Conservation (phyloP, 2,329 filamentous ascomycete genomes). For the Fusarium neocosmosporiellum region DNA sequence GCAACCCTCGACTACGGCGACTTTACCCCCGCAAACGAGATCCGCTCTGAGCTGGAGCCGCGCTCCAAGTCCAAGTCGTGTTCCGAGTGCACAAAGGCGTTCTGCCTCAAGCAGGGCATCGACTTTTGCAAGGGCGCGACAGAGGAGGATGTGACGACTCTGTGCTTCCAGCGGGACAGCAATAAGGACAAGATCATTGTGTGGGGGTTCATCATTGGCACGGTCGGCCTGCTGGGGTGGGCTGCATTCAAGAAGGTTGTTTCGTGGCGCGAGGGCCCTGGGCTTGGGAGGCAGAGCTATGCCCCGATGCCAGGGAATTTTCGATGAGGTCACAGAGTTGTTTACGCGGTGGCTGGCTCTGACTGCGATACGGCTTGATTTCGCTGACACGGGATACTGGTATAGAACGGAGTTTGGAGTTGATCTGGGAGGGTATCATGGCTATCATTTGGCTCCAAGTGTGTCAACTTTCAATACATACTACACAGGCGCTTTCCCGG, state of each 20-base stretch:
- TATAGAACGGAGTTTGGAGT: slow-evolving; percentile 23
- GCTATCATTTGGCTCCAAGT: slow-evolving; percentile 6
- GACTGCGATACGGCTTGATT: neutral
- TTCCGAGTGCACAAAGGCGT: slow-evolving; percentile 72
- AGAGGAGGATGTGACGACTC: slow-evolving; percentile 70
- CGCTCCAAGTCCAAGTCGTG: slow-evolving; percentile 61
- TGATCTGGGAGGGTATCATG: slow-evolving; percentile 11
- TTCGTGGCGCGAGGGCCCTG: slow-evolving; percentile 52
- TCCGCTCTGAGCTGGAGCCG: slow-evolving; percentile 17
- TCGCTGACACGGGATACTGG: neutral
- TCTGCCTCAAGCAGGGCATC: slow-evolving; percentile 69
- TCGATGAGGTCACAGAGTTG: slow-evolving; percentile 17
- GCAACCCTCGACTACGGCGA: slow-evolving; percentile 37
- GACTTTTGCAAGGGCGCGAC: slow-evolving; percentile 72
- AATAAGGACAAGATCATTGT: slow-evolving; percentile 75
- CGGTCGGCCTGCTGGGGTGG: slow-evolving; percentile 69
- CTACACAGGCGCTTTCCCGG: neutral
- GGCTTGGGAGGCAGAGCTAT: slow-evolving; percentile 47
- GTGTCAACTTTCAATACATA: slow-evolving; percentile 6
- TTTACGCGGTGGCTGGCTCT: neutral
- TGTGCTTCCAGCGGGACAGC: slow-evolving; percentile 75
- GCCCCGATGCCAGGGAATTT: slow-evolving; percentile 43
- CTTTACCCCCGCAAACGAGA: slow-evolving; percentile 28
- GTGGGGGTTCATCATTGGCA: slow-evolving; percentile 71
- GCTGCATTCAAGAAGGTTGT: slow-evolving; percentile 63